These are phyloP conservation scores for Teratosphaeria viscida DNA, from an alignment of 2,329 filamentous ascomycete species.

Conservation along the genomic window DNA sequence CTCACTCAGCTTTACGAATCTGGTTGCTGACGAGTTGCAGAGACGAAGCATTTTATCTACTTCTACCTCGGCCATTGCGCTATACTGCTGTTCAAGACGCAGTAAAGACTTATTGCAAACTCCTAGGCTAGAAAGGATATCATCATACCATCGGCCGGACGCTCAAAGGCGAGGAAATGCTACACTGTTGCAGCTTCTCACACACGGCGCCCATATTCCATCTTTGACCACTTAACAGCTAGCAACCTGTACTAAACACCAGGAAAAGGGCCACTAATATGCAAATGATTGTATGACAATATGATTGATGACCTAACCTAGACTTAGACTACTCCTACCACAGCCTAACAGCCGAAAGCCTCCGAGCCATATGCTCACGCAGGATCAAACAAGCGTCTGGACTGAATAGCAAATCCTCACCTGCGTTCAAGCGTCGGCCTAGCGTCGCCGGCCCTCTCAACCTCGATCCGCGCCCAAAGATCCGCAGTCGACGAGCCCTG, in stretches of 20 bases:
- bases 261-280: too few relatives aligned
- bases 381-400: neutral
- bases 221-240: neutral
- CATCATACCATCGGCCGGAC: neutral
- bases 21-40: slow-evolving; percentile 37
- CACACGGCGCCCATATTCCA: neutral
- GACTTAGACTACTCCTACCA: neutral
- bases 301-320: too few relatives aligned
- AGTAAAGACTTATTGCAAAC: slow-evolving; percentile 46
- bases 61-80: slow-evolving; percentile 99
- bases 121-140: neutral
- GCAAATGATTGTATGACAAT: too few relatives aligned
- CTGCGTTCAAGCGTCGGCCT: neutral
- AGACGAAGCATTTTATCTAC: slow-evolving; percentile 99
- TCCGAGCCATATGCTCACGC: neutral
- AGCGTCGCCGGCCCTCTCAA: neutral
- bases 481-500: neutral
- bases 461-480: neutral
- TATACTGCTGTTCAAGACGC: slow-evolving; percentile 97
- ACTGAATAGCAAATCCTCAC: neutral
- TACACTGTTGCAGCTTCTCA: neutral
- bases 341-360: neutral
- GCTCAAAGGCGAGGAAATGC: neutral
- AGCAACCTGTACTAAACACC: neutral
- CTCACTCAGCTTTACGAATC: neutral